Evolutionary conservation across 1,284 basidiomycete species (phyloP).

Genomic region (Ganoderma lucidum): DNA sequence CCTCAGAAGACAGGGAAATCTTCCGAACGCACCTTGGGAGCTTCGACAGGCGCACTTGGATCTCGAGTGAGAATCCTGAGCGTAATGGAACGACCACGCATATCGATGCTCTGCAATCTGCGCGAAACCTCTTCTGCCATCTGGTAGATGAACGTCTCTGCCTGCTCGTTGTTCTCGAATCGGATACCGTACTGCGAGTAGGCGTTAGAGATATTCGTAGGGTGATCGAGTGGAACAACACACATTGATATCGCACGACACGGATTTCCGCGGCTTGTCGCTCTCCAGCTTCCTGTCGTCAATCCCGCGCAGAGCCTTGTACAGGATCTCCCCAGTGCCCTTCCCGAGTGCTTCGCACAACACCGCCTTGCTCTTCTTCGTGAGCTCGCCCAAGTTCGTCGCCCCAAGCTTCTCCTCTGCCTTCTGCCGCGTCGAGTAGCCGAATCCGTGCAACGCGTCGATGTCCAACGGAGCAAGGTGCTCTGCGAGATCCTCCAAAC

Average conservation of each 20-base stretch:
- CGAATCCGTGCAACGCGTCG: conserved; percentile 90
- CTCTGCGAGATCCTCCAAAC: conserved; percentile 56
- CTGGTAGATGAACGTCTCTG: conserved; percentile 78
- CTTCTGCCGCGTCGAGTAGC: conserved; percentile 76
- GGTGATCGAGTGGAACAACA: conserved; percentile 41
- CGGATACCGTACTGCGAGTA: conserved; percentile 90
- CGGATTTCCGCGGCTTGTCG: conserved; percentile 86
- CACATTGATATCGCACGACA: conserved; percentile 93
- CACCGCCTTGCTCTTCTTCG: conserved; percentile 63
- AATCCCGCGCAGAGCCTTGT: conserved; percentile 84
- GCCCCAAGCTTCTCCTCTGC: conserved; percentile 79
- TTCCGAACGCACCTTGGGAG: conserved; percentile 78
- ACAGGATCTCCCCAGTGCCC: conserved; percentile 85
- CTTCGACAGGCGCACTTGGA: conserved; percentile 87
- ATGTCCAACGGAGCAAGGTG: conserved; percentile 85
- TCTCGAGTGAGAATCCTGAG: conserved; percentile 92
- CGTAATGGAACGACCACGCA: conserved; percentile 78
- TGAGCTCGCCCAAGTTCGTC: conserved; percentile 75
- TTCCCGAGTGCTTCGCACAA: conserved; percentile 84
- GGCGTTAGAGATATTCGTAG: background rate
- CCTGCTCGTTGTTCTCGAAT: conserved; percentile 85
- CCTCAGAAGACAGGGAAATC: conserved; percentile 2
- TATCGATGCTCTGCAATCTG: conserved; percentile 71
- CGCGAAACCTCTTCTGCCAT: conserved; percentile 82
- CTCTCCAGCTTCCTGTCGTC: conserved; percentile 85